Base-by-base conservation (phyloP, 2,329 filamentous ascomycete species). In the Neodidymelliopsis sp. region DNA sequence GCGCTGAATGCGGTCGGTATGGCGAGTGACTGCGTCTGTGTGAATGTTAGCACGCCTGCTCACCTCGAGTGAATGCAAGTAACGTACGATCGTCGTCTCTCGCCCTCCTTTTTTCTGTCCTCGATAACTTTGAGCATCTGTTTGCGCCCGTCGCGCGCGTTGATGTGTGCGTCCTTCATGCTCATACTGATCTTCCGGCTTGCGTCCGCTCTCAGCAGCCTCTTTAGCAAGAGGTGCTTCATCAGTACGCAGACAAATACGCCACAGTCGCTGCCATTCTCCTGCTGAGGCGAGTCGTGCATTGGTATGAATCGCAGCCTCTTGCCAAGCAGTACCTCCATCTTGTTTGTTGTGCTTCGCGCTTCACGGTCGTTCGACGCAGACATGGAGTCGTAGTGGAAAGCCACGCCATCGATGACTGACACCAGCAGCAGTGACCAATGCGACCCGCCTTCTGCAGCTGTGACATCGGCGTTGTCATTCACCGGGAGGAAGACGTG, bases 401-500 rank as follows among this genome's bases (percentile, higher is more conserved):
- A 99, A 0, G 93, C 90, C 2, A 96, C 86, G 7, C 90, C 86
- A 69, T 99, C 94, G 38, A 96, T 85, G 29, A 91, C 83, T 10
- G 87, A 91, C 23, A 99, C 92, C 2, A 99, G 83, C 1, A 99
- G 84, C 0, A 99, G 79, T 0, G 91, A 96, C 94, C 94, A 99
- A 72, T 99, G 94, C 3, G 88, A 89, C 28, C 94, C 94, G 29
- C 90, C 91, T 75, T 97, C 92, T n/a, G 91, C 87, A 38, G 81
- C 91, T n/a, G 89, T 85, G 47, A 87, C 77, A 43, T 82, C 83
- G 36, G 88, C 84, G 60, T 91, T 90, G 76, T 99, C 92, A 74
- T 97, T 97, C 71, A 99, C 88, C 15, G 94, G 94, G 2, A 99
- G 84, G 76, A 99, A 99, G 62, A 97, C 88, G 74, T 99, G 94